phyloP scores from a whole-genome alignment of 768 basidiomycete genomes.

The Suillus spraguei region DNA sequence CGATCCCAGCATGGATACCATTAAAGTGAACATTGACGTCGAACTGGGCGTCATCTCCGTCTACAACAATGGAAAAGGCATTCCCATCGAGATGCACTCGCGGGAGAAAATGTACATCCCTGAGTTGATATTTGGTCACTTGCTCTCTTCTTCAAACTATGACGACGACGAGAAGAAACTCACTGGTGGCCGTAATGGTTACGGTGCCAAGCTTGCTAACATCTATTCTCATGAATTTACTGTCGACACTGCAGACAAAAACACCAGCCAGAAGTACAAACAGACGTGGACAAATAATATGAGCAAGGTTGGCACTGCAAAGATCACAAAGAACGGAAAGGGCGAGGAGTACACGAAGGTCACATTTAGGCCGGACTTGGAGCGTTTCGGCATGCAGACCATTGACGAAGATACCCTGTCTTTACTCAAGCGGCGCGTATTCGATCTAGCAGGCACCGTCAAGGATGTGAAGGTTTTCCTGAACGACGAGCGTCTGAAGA shows the following conservation, averaged over 20 bases:
- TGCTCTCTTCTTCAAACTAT: slow-evolving; percentile 94
- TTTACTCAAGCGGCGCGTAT: slow-evolving; percentile 90
- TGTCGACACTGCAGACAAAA: slow-evolving; percentile 93
- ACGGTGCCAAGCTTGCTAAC: slow-evolving; percentile 97
- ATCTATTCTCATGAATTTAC: slow-evolving; percentile 97
- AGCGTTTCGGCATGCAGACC: slow-evolving; percentile 85
- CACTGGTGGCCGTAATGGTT: slow-evolving; percentile 98
- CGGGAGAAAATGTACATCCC: slow-evolving; percentile 95
- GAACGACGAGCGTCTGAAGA: slow-evolving; percentile 88
- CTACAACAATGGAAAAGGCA: slow-evolving; percentile 94
- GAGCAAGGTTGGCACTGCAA: slow-evolving; percentile 82
- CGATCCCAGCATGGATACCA: slow-evolving; percentile 85
- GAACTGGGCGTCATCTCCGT: slow-evolving; percentile 88
- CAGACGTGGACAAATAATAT: slow-evolving; percentile 96
- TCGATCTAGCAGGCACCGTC: slow-evolving; percentile 96
- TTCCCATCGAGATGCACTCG: slow-evolving; percentile 94
- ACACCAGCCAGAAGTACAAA: slow-evolving; percentile 85
- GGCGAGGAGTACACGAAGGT: slow-evolving; percentile 92
- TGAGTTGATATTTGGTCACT: slow-evolving; percentile 94
- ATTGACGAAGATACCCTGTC: slow-evolving; percentile 93
- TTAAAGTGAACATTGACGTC: slow-evolving; percentile 86
- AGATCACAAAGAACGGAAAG: slow-evolving; percentile 89
- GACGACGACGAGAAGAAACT: slow-evolving; percentile 99
- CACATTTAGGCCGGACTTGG: slow-evolving; percentile 90
- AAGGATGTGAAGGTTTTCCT: slow-evolving; percentile 92